Evolutionary conservation across 139 green algal genomes (phyloP).

Genomic region (Haematococcus sp.): DNA sequence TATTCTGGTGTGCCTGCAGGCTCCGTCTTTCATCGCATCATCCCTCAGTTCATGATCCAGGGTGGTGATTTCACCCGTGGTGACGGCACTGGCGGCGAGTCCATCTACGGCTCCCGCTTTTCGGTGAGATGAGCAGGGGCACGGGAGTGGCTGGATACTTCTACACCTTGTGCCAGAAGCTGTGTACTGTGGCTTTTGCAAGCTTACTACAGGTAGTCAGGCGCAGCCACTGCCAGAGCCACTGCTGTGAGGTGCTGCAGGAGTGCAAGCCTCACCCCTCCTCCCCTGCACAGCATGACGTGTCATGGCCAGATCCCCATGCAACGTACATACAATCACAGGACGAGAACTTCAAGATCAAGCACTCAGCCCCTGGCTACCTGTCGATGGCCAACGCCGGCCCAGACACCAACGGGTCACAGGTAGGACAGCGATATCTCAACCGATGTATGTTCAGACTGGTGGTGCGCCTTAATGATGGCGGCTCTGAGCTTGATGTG

Average conservation of each 20-base stretch:
- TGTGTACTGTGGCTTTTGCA: no score
- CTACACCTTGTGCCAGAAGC: no score
- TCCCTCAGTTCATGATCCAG: constrained; percentile 48
- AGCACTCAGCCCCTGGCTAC: constrained; percentile 46
- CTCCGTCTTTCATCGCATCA: constrained; percentile 43
- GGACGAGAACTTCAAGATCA: constrained; percentile 61
- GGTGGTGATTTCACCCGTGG: constrained; percentile 68
- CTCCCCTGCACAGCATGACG: no score
- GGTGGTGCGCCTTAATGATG: neutral
- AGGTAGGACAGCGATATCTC: constrained; percentile 13
- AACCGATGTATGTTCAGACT: neutral
- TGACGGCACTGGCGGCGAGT: constrained; percentile 75
- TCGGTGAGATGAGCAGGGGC: constrained; percentile 22
- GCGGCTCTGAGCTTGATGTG: neutral
- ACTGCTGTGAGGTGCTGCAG: no score
- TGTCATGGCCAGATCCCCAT: no score
- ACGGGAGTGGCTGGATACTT: neutral
- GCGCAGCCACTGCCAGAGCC: neutral
- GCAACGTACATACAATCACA: no score
- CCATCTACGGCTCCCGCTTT: constrained; percentile 84
- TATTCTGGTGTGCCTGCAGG: neutral
- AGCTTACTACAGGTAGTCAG: neutral
- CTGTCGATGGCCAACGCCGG: constrained; percentile 71
- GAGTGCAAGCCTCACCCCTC: no score
- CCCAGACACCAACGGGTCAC: constrained; percentile 60